Percentiles rank a stretch among this genome's conserved stretches.
Conservation (phyloP, 2,329 filamentous ascomycete species). For the Nemania sp. region DNA sequence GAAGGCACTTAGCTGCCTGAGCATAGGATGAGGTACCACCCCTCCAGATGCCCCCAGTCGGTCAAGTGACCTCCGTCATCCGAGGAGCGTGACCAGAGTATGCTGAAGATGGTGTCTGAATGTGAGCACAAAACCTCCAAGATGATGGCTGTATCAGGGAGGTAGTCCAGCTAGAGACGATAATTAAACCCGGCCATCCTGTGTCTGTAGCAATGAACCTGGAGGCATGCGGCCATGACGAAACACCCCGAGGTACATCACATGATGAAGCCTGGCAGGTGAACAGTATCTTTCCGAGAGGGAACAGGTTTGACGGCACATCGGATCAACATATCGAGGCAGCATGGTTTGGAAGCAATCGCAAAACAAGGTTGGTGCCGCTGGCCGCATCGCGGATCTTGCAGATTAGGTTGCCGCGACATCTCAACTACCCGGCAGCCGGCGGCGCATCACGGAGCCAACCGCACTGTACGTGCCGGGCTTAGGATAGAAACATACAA, state of each 20-base stretch:
- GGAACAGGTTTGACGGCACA: conserved; percentile 1
- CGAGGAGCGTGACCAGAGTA: conserved; percentile 35
- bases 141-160: not conserved
- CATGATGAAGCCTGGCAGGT: conserved; percentile 3
- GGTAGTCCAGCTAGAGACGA: not conserved
- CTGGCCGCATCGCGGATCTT: conserved; percentile 15
- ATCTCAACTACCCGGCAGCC: conserved; percentile 8
- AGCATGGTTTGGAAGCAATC: not conserved
- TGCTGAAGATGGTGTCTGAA: conserved; percentile 20
- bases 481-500: no score
- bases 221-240: conserved; percentile 6
- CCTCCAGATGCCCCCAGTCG: conserved; percentile 25
- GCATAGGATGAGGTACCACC: conserved; percentile 24
- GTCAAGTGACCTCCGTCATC: conserved; percentile 37
- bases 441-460: not conserved
- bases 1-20: conserved; percentile 33
- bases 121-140: conserved; percentile 13
- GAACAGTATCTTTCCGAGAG: conserved; percentile 6
- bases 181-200: not conserved
- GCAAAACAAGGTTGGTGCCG: conserved; percentile 28
- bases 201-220: not conserved
- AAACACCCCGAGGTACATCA: not conserved
- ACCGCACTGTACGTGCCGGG: not conserved
- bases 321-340: no score
- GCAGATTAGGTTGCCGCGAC: conserved; percentile 22